These are phyloP conservation scores for Lachnellula arida DNA, from an alignment of 2,329 filamentous ascomycete species.

Conservation along the genomic window DNA sequence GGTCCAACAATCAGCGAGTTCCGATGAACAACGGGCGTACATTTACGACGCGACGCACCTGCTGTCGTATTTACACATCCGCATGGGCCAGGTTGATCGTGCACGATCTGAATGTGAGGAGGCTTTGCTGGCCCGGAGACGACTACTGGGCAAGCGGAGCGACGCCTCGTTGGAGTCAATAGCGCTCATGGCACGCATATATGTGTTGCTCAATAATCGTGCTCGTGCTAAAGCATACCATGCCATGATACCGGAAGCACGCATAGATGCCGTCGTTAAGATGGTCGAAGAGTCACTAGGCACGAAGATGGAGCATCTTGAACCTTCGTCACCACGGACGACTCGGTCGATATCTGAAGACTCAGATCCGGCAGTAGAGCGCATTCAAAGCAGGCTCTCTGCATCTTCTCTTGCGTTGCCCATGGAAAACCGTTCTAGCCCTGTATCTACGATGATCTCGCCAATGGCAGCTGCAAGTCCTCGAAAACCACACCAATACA, in stretches of 20 bases:
- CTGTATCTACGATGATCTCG: not conserved
- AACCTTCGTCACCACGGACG: not conserved
- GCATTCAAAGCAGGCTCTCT: not conserved
- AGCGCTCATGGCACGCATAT: not conserved
- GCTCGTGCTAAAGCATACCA: not conserved
- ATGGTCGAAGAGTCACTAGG: not conserved
- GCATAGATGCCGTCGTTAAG: not conserved
- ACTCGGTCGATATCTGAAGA: not conserved
- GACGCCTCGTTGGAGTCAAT: not conserved
- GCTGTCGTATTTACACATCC: not conserved
- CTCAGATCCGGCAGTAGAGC: not conserved
- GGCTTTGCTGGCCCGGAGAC: not conserved
- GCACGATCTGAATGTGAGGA: not conserved
- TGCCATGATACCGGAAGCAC: not conserved
- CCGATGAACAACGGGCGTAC: not conserved
- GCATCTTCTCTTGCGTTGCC: not conserved
- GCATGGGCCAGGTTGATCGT: not conserved
- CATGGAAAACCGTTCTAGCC: not conserved
- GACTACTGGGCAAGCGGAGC: not conserved
- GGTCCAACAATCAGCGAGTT: not conserved
- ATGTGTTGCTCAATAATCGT: not conserved
- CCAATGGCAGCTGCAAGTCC: not conserved
- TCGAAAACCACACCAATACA: not conserved
- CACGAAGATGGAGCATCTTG: not conserved
- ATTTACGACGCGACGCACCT: not conserved